Conservation (phyloP, 1,284 basidiomycete genomes). For the Xanthoconium separans region DNA sequence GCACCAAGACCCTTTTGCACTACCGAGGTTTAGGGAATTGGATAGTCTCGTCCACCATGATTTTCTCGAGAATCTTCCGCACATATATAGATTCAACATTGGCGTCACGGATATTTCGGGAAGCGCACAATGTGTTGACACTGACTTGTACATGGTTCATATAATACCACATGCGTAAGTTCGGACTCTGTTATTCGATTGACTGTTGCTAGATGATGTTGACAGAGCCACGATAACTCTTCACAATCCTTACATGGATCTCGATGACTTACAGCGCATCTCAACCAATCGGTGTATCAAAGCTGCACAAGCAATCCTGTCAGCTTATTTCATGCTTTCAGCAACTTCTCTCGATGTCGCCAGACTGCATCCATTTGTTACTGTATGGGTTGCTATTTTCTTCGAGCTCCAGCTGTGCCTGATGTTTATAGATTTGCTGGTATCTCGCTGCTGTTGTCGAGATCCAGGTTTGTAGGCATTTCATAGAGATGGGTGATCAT, state of each 20-base stretch:
- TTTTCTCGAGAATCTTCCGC: slow-evolving; percentile 69
- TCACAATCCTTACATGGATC: slow-evolving; percentile 78
- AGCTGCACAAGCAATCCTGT: slow-evolving; percentile 68
- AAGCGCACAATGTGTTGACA: slow-evolving; percentile 61
- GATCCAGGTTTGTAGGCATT: slow-evolving; percentile 79
- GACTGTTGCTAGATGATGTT: slow-evolving; percentile 5
- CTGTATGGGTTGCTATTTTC: slow-evolving; percentile 45
- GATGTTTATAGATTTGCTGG: slow-evolving; percentile 72
- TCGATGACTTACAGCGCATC: slow-evolving; percentile 57
- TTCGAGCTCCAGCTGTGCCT: slow-evolving; percentile 8
- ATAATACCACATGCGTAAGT: slow-evolving; percentile 77
- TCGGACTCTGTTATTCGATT: slow-evolving; percentile 4
- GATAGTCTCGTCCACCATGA: slow-evolving; percentile 64
- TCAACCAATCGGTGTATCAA: slow-evolving; percentile 72
- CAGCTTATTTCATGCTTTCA: slow-evolving; percentile 70
- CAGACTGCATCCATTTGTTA: slow-evolving; percentile 77
- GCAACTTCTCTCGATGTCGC: slow-evolving; percentile 75
- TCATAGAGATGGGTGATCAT: slow-evolving; percentile 71
- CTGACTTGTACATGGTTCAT: slow-evolving; percentile 81
- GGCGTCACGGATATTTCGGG: slow-evolving; percentile 54
- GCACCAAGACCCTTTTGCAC: slow-evolving; percentile 63
- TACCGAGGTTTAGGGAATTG: slow-evolving; percentile 63
- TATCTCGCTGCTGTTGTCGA: slow-evolving; percentile 83
- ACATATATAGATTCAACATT: slow-evolving; percentile 58
- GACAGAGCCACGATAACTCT: slow-evolving; percentile 78